These are phyloP conservation scores for Claviceps arundinis DNA, from an alignment of 2,329 filamentous ascomycete species.

Conservation along the genomic window DNA sequence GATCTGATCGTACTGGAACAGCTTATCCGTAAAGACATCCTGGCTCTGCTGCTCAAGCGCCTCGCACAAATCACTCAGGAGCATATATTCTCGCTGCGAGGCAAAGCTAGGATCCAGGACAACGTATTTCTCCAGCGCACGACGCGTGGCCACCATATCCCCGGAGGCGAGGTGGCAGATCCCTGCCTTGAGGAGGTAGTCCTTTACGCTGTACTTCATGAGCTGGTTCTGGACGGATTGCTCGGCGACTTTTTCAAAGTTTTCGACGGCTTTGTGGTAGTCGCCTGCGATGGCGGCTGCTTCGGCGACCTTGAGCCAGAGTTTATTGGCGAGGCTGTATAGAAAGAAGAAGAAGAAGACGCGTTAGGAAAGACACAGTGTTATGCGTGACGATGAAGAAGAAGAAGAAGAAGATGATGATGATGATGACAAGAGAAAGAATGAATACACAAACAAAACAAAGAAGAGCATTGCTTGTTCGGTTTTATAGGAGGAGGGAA, in stretches of 20 bases:
- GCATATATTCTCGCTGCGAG: constrained; percentile 65
- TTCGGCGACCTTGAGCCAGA: constrained; percentile 85
- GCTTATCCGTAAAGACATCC: constrained; percentile 71
- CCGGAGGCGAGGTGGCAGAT: constrained; percentile 68
- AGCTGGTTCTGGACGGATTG: constrained; percentile 76
- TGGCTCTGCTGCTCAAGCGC: constrained; percentile 66
- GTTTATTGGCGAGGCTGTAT: constrained; percentile 72
- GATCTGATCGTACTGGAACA: constrained; percentile 83
- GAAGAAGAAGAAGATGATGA: no score
- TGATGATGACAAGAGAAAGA: neutral
- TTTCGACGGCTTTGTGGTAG: constrained; percentile 70
- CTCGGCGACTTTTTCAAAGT: constrained; percentile 73
- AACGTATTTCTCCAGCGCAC: constrained; percentile 69
- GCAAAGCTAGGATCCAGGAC: constrained; percentile 69
- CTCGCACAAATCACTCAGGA: constrained; percentile 64
- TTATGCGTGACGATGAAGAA: neutral
- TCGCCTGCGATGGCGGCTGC: constrained; percentile 69
- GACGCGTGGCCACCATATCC: constrained; percentile 65
- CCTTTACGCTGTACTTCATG: constrained; percentile 89
- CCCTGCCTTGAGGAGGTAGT: constrained; percentile 88
- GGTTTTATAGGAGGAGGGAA: no score
- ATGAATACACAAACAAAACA: neutral
- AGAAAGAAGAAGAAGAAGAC: no score
- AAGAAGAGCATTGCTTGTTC: neutral
- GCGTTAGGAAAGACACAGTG: neutral